These are phyloP conservation scores for Acorus gramineus DNA, from an alignment of 106 monocot genomes.

Conservation along the genomic window DNA sequence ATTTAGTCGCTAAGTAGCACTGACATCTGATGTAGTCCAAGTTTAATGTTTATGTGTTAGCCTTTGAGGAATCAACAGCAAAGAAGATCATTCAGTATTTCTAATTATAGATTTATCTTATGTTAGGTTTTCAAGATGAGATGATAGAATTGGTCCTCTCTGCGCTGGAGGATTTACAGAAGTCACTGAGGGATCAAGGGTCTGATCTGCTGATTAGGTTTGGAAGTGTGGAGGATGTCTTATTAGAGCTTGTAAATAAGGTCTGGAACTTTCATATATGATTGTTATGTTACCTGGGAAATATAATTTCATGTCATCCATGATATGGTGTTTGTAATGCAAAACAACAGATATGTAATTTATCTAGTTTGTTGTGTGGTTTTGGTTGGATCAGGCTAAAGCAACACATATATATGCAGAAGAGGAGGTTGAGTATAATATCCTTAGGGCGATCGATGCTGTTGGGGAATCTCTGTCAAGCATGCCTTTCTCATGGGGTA, in stretches of 20 bases:
- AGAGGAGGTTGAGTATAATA: slow-evolving; percentile 75
- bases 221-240: slow-evolving; percentile 66
- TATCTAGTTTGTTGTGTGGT: neutral
- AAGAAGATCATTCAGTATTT: neutral
- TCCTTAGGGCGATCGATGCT: slow-evolving; percentile 27
- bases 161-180: slow-evolving; percentile 59
- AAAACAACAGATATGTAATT: too few species aligned
- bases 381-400: slow-evolving; percentile 48
- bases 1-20: too few species aligned
- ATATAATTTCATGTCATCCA: slow-evolving; percentile 7
- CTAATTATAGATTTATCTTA: slow-evolving; percentile 3
- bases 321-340: too few species aligned
- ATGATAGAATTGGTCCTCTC: slow-evolving; percentile 67
- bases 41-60: neutral
- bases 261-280: slow-evolving; percentile 23
- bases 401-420: slow-evolving; percentile 75
- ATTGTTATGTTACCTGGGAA: slow-evolving; percentile 15
- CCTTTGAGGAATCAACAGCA: too few species aligned
- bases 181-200: slow-evolving; percentile 53
- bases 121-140: slow-evolving; percentile 65
- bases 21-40: too few species aligned
- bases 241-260: slow-evolving; percentile 69
- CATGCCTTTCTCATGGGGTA: slow-evolving; percentile 48
- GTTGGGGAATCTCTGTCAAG: slow-evolving; percentile 58
- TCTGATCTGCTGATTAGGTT: slow-evolving; percentile 66